Evolutionary conservation across 805 yeast genomes (phyloP).

Genomic region (Wickerhamiella spandovensis): DNA sequence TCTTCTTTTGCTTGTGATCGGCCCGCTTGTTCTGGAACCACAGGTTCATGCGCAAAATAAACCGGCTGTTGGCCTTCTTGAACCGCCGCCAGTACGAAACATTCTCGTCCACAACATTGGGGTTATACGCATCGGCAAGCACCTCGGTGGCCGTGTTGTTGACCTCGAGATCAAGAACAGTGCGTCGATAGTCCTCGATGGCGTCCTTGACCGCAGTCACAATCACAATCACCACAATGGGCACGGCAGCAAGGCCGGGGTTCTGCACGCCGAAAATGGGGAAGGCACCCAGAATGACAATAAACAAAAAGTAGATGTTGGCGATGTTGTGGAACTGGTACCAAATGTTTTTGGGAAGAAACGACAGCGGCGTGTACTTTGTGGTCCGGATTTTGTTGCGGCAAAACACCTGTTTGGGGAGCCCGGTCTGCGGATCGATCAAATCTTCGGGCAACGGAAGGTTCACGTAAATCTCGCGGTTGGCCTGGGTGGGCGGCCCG

Average conservation of each 20-base stretch:
- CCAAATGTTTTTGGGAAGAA: slow-evolving; percentile 71
- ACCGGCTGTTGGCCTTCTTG: slow-evolving; percentile 36
- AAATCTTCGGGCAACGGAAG: slow-evolving; percentile 35
- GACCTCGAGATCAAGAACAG: slow-evolving; percentile 50
- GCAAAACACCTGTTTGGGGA: slow-evolving; percentile 49
- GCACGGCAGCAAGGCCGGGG: slow-evolving; percentile 71
- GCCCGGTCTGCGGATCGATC: slow-evolving; percentile 40
- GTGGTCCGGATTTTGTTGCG: slow-evolving; percentile 94
- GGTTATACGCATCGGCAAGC: slow-evolving; percentile 41
- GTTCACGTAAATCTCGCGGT: slow-evolving; percentile 37
- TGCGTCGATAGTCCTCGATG: slow-evolving; percentile 62
- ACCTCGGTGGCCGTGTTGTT: slow-evolving; percentile 58
- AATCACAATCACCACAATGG: slow-evolving; percentile 63
- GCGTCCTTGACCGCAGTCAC: slow-evolving; percentile 71
- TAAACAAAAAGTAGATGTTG: slow-evolving; percentile 70
- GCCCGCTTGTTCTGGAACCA: slow-evolving; percentile 15
- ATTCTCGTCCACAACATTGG: slow-evolving; percentile 42
- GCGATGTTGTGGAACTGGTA: slow-evolving; percentile 84
- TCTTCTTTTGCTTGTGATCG: slow-evolving; percentile 14
- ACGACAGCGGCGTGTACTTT: slow-evolving; percentile 83
- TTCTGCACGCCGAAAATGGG: slow-evolving; percentile 61
- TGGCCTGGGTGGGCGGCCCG: not conserved
- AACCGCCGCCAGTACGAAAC: slow-evolving; percentile 56
- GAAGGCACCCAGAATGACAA: slow-evolving; percentile 68
- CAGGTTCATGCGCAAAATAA: slow-evolving; percentile 13